A percentile compares a stretch with the other conserved stretches of the same genome.
These are phyloP conservation scores for Saccharomycopsis oosterbeekiorum DNA, from an alignment of 805 yeast genomes.

Conservation along the genomic window DNA sequence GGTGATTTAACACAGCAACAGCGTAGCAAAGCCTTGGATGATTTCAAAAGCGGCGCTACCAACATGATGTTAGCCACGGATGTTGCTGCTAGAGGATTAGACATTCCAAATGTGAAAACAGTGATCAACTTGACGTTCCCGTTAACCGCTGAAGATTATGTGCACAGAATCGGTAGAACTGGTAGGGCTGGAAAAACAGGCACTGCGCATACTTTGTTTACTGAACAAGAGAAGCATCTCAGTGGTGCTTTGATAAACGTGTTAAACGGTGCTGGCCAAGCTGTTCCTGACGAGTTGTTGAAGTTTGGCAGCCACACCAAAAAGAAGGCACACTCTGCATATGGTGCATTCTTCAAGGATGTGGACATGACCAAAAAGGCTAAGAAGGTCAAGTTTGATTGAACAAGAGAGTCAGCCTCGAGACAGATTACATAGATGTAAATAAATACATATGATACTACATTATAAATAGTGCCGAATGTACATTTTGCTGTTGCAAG, in stretches of 20 bases:
- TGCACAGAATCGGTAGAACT: conserved; percentile 95
- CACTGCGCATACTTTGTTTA: conserved; percentile 87
- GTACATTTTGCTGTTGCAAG: too few relatives aligned
- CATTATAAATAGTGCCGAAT: too few relatives aligned
- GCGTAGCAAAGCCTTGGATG: conserved; percentile 77
- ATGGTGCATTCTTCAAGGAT: conserved; percentile 94
- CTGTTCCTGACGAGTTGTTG: conserved; percentile 88
- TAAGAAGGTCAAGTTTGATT: conserved; percentile 81
- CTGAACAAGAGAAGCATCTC: conserved; percentile 93
- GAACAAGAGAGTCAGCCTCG: neutral
- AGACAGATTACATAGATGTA: neutral
- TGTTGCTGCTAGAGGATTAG: conserved; percentile 96
- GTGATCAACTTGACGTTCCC: conserved; percentile 96
- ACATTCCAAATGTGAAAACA: conserved; percentile 92
- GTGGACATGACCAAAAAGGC: conserved; percentile 79
- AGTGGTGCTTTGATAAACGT: conserved; percentile 92
- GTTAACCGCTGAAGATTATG: conserved; percentile 91
- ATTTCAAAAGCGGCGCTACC: conserved; percentile 72
- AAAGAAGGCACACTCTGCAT: conserved; percentile 95
- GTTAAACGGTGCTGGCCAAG: conserved; percentile 86
- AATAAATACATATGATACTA: too few relatives aligned
- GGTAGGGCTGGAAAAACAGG: conserved; percentile 97
- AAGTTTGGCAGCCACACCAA: conserved; percentile 97
- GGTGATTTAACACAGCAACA: conserved; percentile 92
- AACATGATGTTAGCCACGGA: conserved; percentile 87